These are phyloP conservation scores for Leucosporidium creatinivorum DNA, from an alignment of 768 basidiomycete genomes.

Conservation along the genomic window DNA sequence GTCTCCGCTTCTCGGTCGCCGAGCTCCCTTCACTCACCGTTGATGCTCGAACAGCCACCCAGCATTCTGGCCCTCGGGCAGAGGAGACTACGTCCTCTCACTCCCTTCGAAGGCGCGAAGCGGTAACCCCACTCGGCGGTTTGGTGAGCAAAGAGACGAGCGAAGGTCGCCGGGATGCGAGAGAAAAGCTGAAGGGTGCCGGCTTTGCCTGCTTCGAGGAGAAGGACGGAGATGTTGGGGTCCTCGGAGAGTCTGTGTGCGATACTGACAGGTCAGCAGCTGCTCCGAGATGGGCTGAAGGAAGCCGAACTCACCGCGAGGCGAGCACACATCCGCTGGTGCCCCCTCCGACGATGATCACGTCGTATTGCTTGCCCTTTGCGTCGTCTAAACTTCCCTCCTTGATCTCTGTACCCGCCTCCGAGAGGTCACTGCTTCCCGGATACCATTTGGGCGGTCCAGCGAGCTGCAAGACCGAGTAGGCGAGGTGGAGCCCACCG, in stretches of 20 bases:
- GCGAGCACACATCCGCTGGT: background rate
- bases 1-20: too few relatives aligned
- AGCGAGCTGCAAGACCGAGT: background rate
- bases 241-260: slow-evolving; percentile 21
- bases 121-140: slow-evolving; percentile 16
- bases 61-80: slow-evolving; percentile 26
- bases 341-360: background rate
- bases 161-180: slow-evolving; percentile 26
- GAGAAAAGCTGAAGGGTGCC: slow-evolving; percentile 25
- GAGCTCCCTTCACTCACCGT: slow-evolving; percentile 7
- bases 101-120: background rate
- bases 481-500: background rate
- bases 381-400: background rate
- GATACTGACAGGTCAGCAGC: background rate
- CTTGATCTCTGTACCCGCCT: background rate
- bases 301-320: background rate
- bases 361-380: background rate
- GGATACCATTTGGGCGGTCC: background rate
- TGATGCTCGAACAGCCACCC: slow-evolving; percentile 28
- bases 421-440: background rate
- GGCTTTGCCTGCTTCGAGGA: slow-evolving; percentile 32
- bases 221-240: slow-evolving; percentile 21
- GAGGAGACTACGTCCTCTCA: background rate
- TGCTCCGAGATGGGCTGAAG: background rate
- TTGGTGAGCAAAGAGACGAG: background rate